Conservation (phyloP, 2,329 filamentous ascomycete species). For the Colletotrichum echinochloae region DNA sequence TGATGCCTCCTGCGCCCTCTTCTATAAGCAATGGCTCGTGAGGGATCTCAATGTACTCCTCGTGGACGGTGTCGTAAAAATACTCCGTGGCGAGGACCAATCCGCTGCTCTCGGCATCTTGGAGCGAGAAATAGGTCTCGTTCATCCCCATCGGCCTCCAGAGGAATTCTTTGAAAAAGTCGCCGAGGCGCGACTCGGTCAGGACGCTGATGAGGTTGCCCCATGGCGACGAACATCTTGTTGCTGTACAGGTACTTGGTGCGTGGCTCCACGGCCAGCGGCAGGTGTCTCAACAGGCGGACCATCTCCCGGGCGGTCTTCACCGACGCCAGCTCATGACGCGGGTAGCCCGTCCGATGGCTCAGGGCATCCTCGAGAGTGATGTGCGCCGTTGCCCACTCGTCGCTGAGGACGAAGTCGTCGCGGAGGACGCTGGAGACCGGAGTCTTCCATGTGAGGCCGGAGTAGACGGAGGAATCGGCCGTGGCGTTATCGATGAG, state of each 20-base stretch:
- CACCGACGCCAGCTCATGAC: constrained; percentile 51
- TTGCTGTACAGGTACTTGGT: constrained; percentile 63
- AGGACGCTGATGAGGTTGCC: constrained; percentile 61
- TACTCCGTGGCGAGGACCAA: constrained; percentile 57
- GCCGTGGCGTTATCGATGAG: constrained; percentile 56
- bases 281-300: constrained; percentile 59
- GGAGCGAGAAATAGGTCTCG: constrained; percentile 52
- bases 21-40: constrained; percentile 47
- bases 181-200: constrained; percentile 52
- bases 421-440: constrained; percentile 61
- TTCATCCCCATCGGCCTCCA: constrained; percentile 62
- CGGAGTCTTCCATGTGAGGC: constrained; percentile 59
- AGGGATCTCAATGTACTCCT: constrained; percentile 44
- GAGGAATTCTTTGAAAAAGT: constrained; percentile 55
- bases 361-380: constrained; percentile 66
- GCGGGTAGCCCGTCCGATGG: constrained; percentile 64
- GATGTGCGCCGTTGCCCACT: constrained; percentile 59
- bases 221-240: constrained; percentile 60
- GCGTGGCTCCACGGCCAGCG: constrained; percentile 57
- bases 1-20: constrained; percentile 58
- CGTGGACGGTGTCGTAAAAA: constrained; percentile 49
- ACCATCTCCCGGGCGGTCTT: constrained; percentile 52
- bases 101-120: constrained; percentile 44
- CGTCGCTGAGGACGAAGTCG: constrained; percentile 63
- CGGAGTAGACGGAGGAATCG: constrained; percentile 48